phyloP scores from a whole-genome alignment of 1,139 yeast genomes.

The Keqinozyma sinolaborantium region DNA sequence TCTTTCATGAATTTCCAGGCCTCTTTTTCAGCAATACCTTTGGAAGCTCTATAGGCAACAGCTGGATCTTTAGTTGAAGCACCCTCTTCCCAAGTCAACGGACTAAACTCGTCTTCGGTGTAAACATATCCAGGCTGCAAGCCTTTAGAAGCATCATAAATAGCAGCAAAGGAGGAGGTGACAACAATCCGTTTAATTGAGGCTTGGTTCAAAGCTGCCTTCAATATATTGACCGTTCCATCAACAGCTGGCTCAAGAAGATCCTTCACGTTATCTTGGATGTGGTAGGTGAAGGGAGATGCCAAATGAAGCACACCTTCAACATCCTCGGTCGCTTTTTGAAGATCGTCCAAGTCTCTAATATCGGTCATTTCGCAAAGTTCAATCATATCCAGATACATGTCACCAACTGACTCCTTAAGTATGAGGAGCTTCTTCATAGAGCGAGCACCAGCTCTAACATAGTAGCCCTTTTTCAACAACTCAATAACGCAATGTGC shows the following conservation, averaged over 20 bases:
- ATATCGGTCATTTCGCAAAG: slow-evolving; percentile 53
- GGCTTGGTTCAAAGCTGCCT: slow-evolving; percentile 17
- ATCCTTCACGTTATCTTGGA: slow-evolving; percentile 15
- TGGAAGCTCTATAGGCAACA: slow-evolving; percentile 29
- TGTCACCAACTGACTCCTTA: slow-evolving; percentile 16
- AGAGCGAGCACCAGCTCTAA: slow-evolving; percentile 58
- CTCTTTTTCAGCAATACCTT: slow-evolving; percentile 30
- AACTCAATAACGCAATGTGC: slow-evolving; percentile 27
- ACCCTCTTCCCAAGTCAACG: slow-evolving; percentile 32
- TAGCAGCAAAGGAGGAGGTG: slow-evolving; percentile 24
- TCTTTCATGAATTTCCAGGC: slow-evolving; percentile 50
- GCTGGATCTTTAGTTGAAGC: slow-evolving; percentile 18
- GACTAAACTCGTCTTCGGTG: slow-evolving; percentile 37
- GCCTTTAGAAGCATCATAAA: slow-evolving; percentile 10
- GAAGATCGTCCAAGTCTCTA: slow-evolving; percentile 46
- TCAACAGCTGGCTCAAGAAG: slow-evolving; percentile 15
- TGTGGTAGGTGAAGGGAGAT: slow-evolving; percentile 19
- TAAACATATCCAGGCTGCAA: slow-evolving; percentile 8
- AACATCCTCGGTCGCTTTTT: slow-evolving; percentile 42
- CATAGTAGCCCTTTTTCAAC: slow-evolving; percentile 40
- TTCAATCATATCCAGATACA: slow-evolving; percentile 26
- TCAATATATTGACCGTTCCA: slow-evolving; percentile 20
- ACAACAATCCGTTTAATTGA: slow-evolving; percentile 20
- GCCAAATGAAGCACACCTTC: slow-evolving; percentile 51
- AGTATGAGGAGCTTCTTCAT: slow-evolving; percentile 44